Conservation (phyloP, 225 moss, liverwort and hornwort species). For the Pseudoscleropodium purum region DNA sequence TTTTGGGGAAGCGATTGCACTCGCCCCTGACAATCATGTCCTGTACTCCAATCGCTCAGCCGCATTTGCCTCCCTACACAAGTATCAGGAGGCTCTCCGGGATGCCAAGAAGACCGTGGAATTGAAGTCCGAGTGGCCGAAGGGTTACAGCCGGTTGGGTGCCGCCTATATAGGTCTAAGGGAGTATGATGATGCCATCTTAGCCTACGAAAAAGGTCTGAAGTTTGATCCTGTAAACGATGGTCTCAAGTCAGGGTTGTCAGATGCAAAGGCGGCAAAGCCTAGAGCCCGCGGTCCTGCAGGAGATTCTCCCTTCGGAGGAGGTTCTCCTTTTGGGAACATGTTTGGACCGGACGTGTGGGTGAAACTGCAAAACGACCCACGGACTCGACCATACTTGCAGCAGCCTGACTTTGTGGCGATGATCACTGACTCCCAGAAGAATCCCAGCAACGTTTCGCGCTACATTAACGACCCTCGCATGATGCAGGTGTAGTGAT, state of each 20-base stretch:
- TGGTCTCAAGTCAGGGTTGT: constrained; percentile 71
- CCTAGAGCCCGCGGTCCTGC: constrained; percentile 33
- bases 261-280: constrained; percentile 67
- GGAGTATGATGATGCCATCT: constrained; percentile 52
- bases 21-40: constrained; percentile 79
- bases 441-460: constrained; percentile 74
- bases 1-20: constrained; percentile 64
- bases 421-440: constrained; percentile 78
- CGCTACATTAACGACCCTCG: constrained; percentile 83
- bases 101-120: constrained; percentile 94
- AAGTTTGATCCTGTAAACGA: constrained; percentile 67
- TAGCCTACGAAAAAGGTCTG: constrained; percentile 67
- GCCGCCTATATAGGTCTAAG: constrained; percentile 64
- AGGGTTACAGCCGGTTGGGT: constrained; percentile 87
- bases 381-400: constrained; percentile 59
- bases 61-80: constrained; percentile 71
- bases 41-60: constrained; percentile 92
- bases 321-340: constrained; percentile 70
- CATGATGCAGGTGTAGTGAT: constrained; percentile 60
- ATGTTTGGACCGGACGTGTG: constrained; percentile 94
- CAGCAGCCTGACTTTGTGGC: constrained; percentile 84
- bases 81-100: constrained; percentile 65
- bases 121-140: constrained; percentile 83
- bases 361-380: constrained; percentile 80
- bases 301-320: constrained; percentile 47